Percentiles rank a stretch among this genome's conserved stretches.
These are phyloP conservation scores for Penicillium sp. DNA, from an alignment of 2,329 filamentous ascomycete genomes.

Conservation along the genomic window DNA sequence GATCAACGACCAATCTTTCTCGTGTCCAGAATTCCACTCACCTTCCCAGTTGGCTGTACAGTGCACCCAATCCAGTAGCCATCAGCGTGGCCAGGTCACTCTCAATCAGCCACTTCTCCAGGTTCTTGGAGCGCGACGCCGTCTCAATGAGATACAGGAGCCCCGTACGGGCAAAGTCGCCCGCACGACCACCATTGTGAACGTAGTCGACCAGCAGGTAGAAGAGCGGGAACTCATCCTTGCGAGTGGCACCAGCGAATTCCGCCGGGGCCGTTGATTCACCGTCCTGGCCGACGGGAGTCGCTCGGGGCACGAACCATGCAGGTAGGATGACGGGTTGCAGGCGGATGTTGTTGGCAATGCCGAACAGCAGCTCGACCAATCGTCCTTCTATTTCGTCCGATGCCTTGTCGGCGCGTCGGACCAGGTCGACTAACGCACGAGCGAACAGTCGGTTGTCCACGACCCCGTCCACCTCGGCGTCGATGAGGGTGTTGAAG, in stretches of 20 bases:
- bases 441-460: conserved; percentile 82
- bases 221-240: conserved; percentile 92
- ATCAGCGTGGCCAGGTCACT: conserved; percentile 95
- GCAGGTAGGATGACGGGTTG: conserved; percentile 82
- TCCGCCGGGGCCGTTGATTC: conserved; percentile 52
- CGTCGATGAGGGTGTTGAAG: conserved; percentile 90
- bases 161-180: conserved; percentile 93
- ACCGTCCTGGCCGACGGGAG: conserved; percentile 38
- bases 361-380: conserved; percentile 90
- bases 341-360: conserved; percentile 91
- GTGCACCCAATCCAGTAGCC: conserved; percentile 87
- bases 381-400: conserved; percentile 83
- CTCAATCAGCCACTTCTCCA: conserved; percentile 96
- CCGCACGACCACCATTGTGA: conserved; percentile 88
- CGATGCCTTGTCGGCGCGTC: conserved; percentile 65
- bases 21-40: conserved; percentile 49
- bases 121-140: conserved; percentile 72
- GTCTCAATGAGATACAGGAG: conserved; percentile 94
- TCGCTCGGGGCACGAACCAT: conserved; percentile 73
- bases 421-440: conserved; percentile 81
- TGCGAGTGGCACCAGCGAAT: conserved; percentile 81
- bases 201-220: conserved; percentile 96
- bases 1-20: conserved; percentile 43
- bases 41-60: conserved; percentile 67
- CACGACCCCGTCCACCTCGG: conserved; percentile 92